Evolutionary conservation across 2,329 filamentous ascomycete genomes (phyloP).

Genomic region (Spiromastix sp.): DNA sequence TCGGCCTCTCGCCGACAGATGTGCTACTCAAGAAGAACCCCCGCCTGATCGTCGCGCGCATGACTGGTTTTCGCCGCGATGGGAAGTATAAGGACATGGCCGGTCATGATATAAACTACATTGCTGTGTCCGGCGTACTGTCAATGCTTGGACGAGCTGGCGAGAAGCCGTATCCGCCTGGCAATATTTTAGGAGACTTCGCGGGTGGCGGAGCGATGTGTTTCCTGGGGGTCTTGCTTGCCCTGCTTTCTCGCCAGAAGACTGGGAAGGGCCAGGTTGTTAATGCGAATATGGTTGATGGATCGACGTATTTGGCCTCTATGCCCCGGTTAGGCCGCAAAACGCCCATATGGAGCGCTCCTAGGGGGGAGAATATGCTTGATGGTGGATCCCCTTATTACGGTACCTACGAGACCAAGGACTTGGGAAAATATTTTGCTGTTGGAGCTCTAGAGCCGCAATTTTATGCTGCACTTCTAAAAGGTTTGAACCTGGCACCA

Average conservation of each 20-base stretch:
- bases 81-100: conserved; percentile 81
- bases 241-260: conserved; percentile 55
- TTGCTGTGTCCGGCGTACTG: conserved; percentile 75
- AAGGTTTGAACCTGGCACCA: conserved; percentile 52
- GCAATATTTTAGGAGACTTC: conserved; percentile 82
- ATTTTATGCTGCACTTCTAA: conserved; percentile 63
- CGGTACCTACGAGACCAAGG: conserved; percentile 74
- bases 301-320: conserved; percentile 64
- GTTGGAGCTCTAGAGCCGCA: conserved; percentile 86
- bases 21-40: conserved; percentile 59
- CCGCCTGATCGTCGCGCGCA: conserved; percentile 66
- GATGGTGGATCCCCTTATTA: conserved; percentile 86
- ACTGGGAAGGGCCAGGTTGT: conserved; percentile 75
- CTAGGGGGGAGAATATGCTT: conserved; percentile 65
- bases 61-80: conserved; percentile 84
- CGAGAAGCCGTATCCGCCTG: conserved; percentile 65
- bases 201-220: conserved; percentile 77
- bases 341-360: conserved; percentile 49
- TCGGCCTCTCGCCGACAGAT: conserved; percentile 61
- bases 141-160: conserved; percentile 61
- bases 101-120: conserved; percentile 93
- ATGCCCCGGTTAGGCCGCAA: conserved; percentile 62
- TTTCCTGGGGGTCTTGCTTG: conserved; percentile 72
- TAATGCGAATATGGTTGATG: conserved; percentile 96
- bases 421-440: conserved; percentile 63